phyloP scores from a whole-genome alignment of 805 yeast genomes.

The Yamadazyma olivae region DNA sequence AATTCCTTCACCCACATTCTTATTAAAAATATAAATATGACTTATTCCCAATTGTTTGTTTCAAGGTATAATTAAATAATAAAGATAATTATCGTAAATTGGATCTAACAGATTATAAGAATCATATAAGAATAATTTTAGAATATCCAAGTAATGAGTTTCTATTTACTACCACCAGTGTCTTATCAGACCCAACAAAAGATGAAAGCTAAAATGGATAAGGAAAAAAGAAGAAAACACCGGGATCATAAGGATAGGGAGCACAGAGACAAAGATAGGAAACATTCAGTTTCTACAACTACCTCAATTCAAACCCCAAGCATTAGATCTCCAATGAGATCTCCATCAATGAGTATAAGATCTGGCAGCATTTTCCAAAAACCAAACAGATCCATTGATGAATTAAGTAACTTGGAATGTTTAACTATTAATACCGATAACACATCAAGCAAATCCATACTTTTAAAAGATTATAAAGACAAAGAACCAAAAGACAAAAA shows the following conservation, averaged over 20 bases:
- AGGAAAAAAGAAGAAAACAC: constrained; percentile 3
- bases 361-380: too few species aligned
- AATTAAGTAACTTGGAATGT: constrained; percentile 9
- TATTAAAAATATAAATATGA: too few species aligned
- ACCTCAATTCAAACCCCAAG: constrained; percentile 1
- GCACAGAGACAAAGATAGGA: constrained; percentile 2
- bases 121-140: too few species aligned
- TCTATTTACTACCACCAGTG: constrained; percentile 36
- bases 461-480: background rate
- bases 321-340: constrained; percentile 1
- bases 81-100: too few species aligned
- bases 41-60: too few species aligned
- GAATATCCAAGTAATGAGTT: too few species aligned
- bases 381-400: constrained; percentile 13
- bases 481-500: background rate
- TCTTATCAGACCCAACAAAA: constrained; percentile 42
- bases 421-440: too few species aligned
- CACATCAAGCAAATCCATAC: too few species aligned
- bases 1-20: too few species aligned
- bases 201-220: constrained; percentile 17
- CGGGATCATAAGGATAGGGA: background rate
- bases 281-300: constrained; percentile 2
- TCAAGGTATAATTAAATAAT: too few species aligned
- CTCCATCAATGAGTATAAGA: too few species aligned
- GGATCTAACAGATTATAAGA: too few species aligned